A percentile compares a stretch with the other conserved stretches of the same genome.
phyloP scores from a whole-genome alignment of 139 green algal genomes.

The Zygnema cylindricum region DNA sequence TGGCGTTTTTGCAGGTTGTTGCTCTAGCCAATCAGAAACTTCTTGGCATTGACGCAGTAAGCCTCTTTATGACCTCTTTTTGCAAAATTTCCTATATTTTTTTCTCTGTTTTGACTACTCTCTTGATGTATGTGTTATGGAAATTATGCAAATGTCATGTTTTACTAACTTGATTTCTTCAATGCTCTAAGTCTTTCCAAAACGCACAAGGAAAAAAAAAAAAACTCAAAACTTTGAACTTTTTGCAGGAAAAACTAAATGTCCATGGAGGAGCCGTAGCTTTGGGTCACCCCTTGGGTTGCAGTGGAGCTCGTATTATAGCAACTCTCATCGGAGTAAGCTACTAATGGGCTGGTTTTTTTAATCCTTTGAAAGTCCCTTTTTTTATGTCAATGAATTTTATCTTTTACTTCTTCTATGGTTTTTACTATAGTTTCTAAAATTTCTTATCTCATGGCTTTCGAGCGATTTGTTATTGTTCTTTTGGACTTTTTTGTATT shows the following conservation, averaged over 20 bases:
- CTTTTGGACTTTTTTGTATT: slow-evolving; percentile 22
- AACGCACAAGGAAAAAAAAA: no score
- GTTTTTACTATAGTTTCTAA: no score
- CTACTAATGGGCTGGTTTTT: neutral
- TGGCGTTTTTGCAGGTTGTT: slow-evolving; percentile 66
- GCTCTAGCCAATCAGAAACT: slow-evolving; percentile 74
- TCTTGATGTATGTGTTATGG: no score
- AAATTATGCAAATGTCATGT: no score
- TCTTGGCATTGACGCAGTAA: slow-evolving; percentile 59
- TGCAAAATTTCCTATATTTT: no score
- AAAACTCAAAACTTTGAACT: no score
- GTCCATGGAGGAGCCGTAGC: slow-evolving; percentile 86
- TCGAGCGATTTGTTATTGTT: slow-evolving; percentile 1
- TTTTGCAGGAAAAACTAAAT: slow-evolving; percentile 78
- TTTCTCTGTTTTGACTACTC: no score
- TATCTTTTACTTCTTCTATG: neutral
- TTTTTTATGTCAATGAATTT: neutral
- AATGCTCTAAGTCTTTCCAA: no score
- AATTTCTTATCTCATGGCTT: no score
- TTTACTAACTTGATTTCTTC: no score
- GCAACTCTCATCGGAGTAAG: slow-evolving; percentile 83
- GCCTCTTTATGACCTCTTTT: neutral
- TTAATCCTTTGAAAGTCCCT: neutral
- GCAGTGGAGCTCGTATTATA: slow-evolving; percentile 81
- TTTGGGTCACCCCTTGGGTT: slow-evolving; percentile 87